These are phyloP conservation scores for Leccinum uliginosum DNA, from an alignment of 768 basidiomycete species.

Conservation along the genomic window DNA sequence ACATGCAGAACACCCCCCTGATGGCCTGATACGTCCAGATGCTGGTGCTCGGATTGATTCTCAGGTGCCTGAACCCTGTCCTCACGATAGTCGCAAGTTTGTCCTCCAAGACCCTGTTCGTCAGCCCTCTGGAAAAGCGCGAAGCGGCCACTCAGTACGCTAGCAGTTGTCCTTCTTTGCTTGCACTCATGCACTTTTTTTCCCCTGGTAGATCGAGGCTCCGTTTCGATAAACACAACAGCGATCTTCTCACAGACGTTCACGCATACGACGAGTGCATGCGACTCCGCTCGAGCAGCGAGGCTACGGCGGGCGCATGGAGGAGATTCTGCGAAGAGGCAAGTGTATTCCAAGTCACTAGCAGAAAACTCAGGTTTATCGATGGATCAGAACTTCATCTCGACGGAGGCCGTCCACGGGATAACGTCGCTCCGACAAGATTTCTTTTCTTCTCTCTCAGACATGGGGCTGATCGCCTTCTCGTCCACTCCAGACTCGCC, in stretches of 20 bases:
- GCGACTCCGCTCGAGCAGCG: slow-evolving; percentile 46
- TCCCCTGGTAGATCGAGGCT: slow-evolving; percentile 63
- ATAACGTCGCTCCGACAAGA: slow-evolving; percentile 75
- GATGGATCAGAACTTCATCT: slow-evolving; percentile 81
- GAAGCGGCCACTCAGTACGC: slow-evolving; percentile 72
- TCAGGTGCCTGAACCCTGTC: slow-evolving; percentile 77
- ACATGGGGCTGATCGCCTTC: slow-evolving; percentile 63
- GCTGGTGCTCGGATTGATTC: slow-evolving; percentile 80
- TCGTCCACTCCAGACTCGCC: slow-evolving; percentile 42
- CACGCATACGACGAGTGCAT: slow-evolving; percentile 68
- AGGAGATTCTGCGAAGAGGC: slow-evolving; percentile 72
- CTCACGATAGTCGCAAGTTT: slow-evolving; percentile 79
- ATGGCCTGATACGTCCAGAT: slow-evolving; percentile 85
- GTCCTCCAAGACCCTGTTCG: slow-evolving; percentile 85
- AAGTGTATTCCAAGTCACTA: neutral
- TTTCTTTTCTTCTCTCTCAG: slow-evolving; percentile 63
- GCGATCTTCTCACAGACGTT: slow-evolving; percentile 82
- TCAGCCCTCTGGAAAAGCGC: slow-evolving; percentile 75
- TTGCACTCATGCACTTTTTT: neutral
- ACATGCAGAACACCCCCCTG: slow-evolving; percentile 32
- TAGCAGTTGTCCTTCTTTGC: neutral
- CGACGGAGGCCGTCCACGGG: slow-evolving; percentile 65
- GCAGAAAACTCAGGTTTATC: neutral
- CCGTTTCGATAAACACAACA: slow-evolving; percentile 65
- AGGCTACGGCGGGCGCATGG: slow-evolving; percentile 40